Percentiles rank a stretch among this genome's conserved stretches.
Conservation (phyloP, 345 rosid genomes). For the Ceriops tagal region DNA sequence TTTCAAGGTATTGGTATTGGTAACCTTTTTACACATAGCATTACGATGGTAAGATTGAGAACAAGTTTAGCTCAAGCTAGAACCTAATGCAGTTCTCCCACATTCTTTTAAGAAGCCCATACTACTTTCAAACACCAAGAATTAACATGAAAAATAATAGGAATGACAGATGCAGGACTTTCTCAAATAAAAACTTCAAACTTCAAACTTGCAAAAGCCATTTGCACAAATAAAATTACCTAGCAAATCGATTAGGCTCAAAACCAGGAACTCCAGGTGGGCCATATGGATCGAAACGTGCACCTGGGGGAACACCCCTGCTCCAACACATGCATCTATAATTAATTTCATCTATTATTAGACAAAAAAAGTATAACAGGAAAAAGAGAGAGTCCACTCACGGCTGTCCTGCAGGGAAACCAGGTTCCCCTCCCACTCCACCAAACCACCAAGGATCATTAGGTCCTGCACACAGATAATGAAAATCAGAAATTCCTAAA, state of each 20-base stretch:
- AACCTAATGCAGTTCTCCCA: too few species aligned
- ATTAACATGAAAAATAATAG: too few species aligned
- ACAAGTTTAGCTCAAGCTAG: too few species aligned
- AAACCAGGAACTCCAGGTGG: slow-evolving; percentile 85
- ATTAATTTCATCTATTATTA: slow-evolving; percentile 1
- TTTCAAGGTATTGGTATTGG: too few species aligned
- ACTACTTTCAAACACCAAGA: too few species aligned
- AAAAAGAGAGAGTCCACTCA: slow-evolving; percentile 30
- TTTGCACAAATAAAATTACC: slow-evolving; percentile 34
- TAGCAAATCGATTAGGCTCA: slow-evolving; percentile 64
- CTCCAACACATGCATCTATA: slow-evolving; percentile 16
- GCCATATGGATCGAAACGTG: slow-evolving; percentile 89
- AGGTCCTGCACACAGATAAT: slow-evolving; percentile 60
- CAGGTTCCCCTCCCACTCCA: slow-evolving; percentile 36
- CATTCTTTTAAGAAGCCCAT: too few species aligned
- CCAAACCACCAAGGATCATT: slow-evolving; percentile 60
- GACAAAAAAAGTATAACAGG: background rate
- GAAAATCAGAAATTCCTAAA: slow-evolving; percentile 5
- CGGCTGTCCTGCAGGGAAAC: slow-evolving; percentile 51
- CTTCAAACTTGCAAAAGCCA: too few species aligned
- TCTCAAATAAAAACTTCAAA: too few species aligned
- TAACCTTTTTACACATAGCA: too few species aligned
- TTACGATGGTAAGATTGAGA: too few species aligned
- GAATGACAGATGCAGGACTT: too few species aligned
- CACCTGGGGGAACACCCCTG: slow-evolving; percentile 89